Evolutionary conservation across 208 protist genomes (phyloP).

Genomic region (Blechomonas ayalai): DNA sequence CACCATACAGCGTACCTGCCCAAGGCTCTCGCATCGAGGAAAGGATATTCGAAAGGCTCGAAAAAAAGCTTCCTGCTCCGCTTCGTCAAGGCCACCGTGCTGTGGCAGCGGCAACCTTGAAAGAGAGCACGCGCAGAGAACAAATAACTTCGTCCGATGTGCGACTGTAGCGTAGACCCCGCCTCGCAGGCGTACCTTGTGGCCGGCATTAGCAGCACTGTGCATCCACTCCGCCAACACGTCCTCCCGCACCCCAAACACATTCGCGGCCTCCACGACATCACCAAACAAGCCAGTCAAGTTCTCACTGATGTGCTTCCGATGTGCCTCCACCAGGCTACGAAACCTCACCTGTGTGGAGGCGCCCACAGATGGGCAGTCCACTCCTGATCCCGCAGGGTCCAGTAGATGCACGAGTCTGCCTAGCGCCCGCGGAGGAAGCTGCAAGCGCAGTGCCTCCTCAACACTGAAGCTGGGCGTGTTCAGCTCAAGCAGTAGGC

Average conservation of each 20-base stretch:
- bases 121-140: conserved; percentile 10
- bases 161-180: conserved; percentile 55
- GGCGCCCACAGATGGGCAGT: conserved; percentile 13
- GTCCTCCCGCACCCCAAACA: conserved; percentile 8
- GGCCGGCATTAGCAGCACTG: conserved; percentile 10
- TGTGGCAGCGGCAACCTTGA: no score
- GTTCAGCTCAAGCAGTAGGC: conserved; percentile 27
- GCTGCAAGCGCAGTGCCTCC: conserved; percentile 26
- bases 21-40: conserved; percentile 2
- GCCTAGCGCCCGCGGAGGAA: conserved; percentile 15
- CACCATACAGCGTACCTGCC: not conserved
- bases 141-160: conserved; percentile 21
- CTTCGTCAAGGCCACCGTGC: conserved; percentile 4
- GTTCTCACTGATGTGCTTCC: no score
- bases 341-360: not conserved
- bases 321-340: no score
- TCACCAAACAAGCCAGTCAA: conserved; percentile 10
- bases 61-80: conserved; percentile 18
- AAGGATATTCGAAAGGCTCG: no score
- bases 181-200: conserved; percentile 45
- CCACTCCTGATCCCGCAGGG: conserved; percentile 12
- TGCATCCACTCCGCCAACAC: conserved; percentile 18
- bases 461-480: conserved; percentile 12
- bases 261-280: conserved; percentile 8
- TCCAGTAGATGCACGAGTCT: conserved; percentile 21